Evolutionary conservation across 2,329 filamentous ascomycete species (phyloP).

Genomic region (Ascochyta rabiei): DNA sequence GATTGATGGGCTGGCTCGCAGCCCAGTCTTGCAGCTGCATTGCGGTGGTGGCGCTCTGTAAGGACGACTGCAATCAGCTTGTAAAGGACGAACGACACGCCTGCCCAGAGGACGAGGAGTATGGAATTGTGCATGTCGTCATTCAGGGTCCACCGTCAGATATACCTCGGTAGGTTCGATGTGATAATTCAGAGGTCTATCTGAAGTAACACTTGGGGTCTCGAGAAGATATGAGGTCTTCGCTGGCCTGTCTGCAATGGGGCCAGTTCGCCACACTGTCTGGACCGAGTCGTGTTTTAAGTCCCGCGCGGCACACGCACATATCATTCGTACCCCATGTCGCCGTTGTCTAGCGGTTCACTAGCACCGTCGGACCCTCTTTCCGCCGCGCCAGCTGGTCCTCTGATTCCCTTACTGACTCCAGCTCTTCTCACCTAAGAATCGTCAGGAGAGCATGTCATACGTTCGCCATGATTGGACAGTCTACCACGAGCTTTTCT

Average conservation of each 20-base stretch:
- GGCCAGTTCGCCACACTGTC: neutral
- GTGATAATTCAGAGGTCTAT: neutral
- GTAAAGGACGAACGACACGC: slow-evolving; percentile 41
- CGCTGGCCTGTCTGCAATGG: neutral
- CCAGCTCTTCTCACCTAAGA: neutral
- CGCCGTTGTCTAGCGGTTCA: slow-evolving; percentile 4
- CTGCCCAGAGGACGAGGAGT: slow-evolving; percentile 36
- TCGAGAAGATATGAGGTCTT: neutral
- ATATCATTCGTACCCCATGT: slow-evolving; percentile 6
- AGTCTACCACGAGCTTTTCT: neutral
- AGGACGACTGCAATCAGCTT: slow-evolving; percentile 34
- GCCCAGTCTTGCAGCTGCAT: slow-evolving; percentile 46
- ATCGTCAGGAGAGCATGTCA: neutral
- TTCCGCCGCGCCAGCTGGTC: slow-evolving; percentile 5
- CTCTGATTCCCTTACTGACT: neutral
- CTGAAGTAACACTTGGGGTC: neutral
- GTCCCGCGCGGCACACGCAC: neutral
- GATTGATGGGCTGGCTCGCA: slow-evolving; percentile 50
- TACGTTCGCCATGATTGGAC: neutral
- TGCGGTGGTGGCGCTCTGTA: slow-evolving; percentile 40
- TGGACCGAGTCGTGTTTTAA: neutral
- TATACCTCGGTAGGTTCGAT: neutral
- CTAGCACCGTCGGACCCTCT: slow-evolving; percentile 4
- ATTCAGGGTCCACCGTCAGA: neutral
- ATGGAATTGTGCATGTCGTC: slow-evolving; percentile 35